phyloP scores from a whole-genome alignment of 75 land plant species.

The Pseudotsuga menziesii region DNA sequence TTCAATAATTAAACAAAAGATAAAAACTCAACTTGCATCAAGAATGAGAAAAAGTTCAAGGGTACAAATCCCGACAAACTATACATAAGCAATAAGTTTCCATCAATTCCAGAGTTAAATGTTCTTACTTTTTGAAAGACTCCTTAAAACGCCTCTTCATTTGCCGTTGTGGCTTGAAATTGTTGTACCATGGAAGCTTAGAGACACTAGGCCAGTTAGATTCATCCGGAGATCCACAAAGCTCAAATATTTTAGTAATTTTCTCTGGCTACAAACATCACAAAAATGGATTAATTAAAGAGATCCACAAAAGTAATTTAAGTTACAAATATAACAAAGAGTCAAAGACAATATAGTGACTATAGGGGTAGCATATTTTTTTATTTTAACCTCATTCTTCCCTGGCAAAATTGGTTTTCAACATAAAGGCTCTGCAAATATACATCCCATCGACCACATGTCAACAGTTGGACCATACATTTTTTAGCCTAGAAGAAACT shows the following conservation, averaged over 20 bases:
- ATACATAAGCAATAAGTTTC: too few relatives aligned
- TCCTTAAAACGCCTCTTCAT: conserved; percentile 76
- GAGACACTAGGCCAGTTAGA: conserved; percentile 87
- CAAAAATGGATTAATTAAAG: not conserved
- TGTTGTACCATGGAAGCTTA: conserved; percentile 65
- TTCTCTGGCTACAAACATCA: conserved; percentile 62
- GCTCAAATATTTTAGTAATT: conserved; percentile 72
- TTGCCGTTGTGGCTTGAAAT: conserved; percentile 67
- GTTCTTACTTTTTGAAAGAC: conserved; percentile 68
- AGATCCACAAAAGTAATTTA: not conserved
- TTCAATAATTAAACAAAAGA: too few relatives aligned
- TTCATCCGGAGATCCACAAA: conserved; percentile 95
- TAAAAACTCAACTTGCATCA: too few relatives aligned
- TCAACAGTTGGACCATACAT: conserved; percentile 97
- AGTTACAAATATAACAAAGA: not conserved
- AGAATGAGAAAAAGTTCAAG: too few relatives aligned
- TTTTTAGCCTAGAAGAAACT: conserved; percentile 81
- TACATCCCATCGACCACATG: conserved; percentile 99
- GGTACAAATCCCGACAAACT: too few relatives aligned
- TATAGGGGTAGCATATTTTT: not conserved
- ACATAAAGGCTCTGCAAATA: conserved; percentile 89
- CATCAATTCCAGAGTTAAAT: too few relatives aligned
- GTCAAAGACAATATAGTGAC: not conserved
- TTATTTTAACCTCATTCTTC: conserved; percentile 77
- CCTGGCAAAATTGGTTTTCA: conserved; percentile 92